Base-by-base conservation (phyloP, 495 filamentous ascomycete genomes). In the Aspergillus nidulans region DNA sequence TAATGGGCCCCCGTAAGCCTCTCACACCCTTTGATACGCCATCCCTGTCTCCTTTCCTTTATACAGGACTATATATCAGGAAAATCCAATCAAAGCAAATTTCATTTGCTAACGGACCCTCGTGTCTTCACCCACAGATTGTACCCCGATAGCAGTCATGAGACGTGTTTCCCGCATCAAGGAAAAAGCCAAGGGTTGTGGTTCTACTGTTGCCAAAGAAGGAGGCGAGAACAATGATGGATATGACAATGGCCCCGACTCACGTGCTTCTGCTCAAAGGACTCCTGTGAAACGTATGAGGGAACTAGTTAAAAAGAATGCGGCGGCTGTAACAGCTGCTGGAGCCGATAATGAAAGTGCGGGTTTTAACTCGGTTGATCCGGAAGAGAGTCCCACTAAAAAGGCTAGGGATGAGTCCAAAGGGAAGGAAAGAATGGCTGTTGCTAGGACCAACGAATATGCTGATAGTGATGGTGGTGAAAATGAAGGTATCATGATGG, bases 111-210 rank as follows among this genome's bases (percentile, higher is more conserved):
- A 26, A 47, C 18, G 6, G n/a, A 19, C 12, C 39, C 23, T 30
- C 39, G 19, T 25, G 46, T 40, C 23, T 15, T 23, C 1, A 9
- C 13, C 6, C 13, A 6, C 49, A 70, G 64, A 60, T 0, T 70
- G 69, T 52, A 69, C 63, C 42, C 39, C 44, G n/a, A 60, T 52
- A 15, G 69, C 72, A 10, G 36, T 72, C 13, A 53, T 60, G 36
- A 65, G 69, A 51, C 67, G 62, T 32, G 44, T 73, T 40, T 55
- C 61, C 24, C 62, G 61, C 15, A 36, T 75, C n/a, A 55, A 50
- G 10, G 66, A 59, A 1, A 61, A 38, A 44, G 58, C 39, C 24
- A 43, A 57, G 25, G 15, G 6, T 12, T 28, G 23, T 12, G 30
- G 16, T 10, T 12, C 21, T n/a, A 44, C 28, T 30, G 5, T 18